Conservation (phyloP, 2,329 filamentous ascomycete species). For the Talaromyces albobiverticillius region DNA sequence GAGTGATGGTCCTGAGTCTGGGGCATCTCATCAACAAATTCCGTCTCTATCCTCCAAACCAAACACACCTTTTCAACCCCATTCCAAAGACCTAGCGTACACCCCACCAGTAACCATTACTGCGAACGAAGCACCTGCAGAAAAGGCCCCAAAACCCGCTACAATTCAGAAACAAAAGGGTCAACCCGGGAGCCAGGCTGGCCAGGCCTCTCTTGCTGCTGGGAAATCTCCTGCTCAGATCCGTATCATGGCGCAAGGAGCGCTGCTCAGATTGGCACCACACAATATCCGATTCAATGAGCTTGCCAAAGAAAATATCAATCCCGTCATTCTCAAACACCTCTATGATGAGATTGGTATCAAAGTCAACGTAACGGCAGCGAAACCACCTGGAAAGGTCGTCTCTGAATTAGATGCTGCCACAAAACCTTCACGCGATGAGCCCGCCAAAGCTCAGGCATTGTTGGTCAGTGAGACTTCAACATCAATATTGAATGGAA, state of each 20-base stretch:
- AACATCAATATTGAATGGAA: background rate
- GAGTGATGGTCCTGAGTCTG: slow-evolving; percentile 64
- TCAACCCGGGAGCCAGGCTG: background rate
- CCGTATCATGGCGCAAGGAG: slow-evolving; percentile 57
- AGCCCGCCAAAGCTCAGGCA: background rate
- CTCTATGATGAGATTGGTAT: slow-evolving; percentile 70
- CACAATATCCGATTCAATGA: slow-evolving; percentile 71
- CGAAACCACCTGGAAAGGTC: slow-evolving; percentile 8
- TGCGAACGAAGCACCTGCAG: slow-evolving; percentile 18
- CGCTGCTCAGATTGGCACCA: slow-evolving; percentile 60
- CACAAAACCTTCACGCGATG: background rate
- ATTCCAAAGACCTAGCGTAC: slow-evolving; percentile 26
- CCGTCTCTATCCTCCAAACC: background rate
- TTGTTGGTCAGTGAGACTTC: background rate
- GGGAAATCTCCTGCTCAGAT: slow-evolving; percentile 37
- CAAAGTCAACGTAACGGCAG: slow-evolving; percentile 28
- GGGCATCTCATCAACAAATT: background rate
- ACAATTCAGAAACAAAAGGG: background rate
- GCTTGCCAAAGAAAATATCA: slow-evolving; percentile 70
- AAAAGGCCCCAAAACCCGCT: background rate
- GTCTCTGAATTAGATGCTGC: slow-evolving; percentile 19
- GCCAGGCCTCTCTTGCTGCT: background rate
- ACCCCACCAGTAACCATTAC: slow-evolving; percentile 30
- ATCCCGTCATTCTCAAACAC: slow-evolving; percentile 58
- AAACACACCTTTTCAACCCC: background rate